Evolutionary conservation across 371 early-diverging fungal genomes (phyloP), one percentile per base, ranked within the genome.

Genomic region (Batkoa obscura): DNA sequence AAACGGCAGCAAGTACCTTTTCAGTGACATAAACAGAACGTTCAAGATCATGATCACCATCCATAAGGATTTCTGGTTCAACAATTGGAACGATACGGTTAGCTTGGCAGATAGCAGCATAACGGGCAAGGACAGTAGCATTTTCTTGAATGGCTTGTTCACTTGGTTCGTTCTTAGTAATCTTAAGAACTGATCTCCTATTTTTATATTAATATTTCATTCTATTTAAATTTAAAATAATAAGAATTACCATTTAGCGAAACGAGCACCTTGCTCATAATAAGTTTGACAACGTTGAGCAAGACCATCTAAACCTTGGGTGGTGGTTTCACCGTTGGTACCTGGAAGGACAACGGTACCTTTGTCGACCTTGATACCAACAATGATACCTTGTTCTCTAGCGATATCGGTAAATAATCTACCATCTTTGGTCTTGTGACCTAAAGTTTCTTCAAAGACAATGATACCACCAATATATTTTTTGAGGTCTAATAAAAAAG

Each of bases 301-400:
- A 55, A 83, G 55, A 54, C 74, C 79, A 52, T 80, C 81, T 33
- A 80, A 60, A 55, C 83, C 83, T 32, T 70, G 71, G 57, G 79
- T 76, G 51, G 79, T 72, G 58, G 77, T 74, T 60, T 80, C 83
- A 43, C 66, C 66, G 46, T 74, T 58, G 43, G 75, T 75, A 35
- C 75, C 75, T 17, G 66, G 56, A 32, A 78, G 61, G 8, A 34
- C 48, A 23, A 71, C 73, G 57, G 64, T 37, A 63, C 62, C 79
- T 68, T 79, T 75, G 67, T 82, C 81, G 49, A 81, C 72, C 64
- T 83, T 83, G 64, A 83, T 73, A 50, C 83, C 83, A 45, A 69
- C 62, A 52, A 64, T 41, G 55, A 82, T 73, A 38, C 73, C 74
- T 55, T 60, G 61, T 53, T 74, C 65, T n/a, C 46, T 37, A 6